These are phyloP conservation scores for Micractinium conductrix DNA, from an alignment of 139 green algal species.

Conservation along the genomic window DNA sequence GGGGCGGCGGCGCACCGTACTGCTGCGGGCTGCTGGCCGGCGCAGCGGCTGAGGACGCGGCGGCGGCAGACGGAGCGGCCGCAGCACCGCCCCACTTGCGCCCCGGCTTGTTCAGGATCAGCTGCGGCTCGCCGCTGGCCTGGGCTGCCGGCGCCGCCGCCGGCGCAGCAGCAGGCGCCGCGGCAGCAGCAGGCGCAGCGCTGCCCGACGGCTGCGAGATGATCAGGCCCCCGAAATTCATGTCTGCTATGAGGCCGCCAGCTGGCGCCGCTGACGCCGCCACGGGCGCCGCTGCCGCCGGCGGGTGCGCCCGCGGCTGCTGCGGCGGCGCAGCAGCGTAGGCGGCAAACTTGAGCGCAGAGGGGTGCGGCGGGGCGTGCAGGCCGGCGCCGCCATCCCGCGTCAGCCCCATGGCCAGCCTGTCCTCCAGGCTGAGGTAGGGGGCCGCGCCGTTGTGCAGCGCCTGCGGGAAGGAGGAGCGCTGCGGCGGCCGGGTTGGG, in stretches of 20 bases:
- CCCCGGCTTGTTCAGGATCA: slow-evolving; percentile 32
- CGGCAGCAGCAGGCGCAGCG: neutral
- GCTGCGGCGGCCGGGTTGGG: no score
- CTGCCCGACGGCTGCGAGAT: slow-evolving; percentile 1
- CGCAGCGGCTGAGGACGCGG: neutral
- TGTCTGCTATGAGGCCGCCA: neutral
- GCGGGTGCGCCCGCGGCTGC: neutral
- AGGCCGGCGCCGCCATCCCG: neutral
- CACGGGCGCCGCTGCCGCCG: neutral
- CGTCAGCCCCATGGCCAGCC: slow-evolving; percentile 48
- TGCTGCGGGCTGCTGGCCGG: neutral
- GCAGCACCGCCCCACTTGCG: slow-evolving; percentile 14
- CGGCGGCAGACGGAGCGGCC: neutral
- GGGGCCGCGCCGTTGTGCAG: slow-evolving; percentile 61
- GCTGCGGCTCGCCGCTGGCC: neutral
- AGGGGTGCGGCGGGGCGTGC: neutral
- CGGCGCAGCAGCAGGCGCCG: neutral
- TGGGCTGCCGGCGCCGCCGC: neutral
- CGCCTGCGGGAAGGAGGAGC: no score
- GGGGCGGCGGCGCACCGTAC: neutral
- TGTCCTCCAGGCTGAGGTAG: slow-evolving; percentile 67
- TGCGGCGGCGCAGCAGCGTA: slow-evolving; percentile 28
- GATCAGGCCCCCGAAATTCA: slow-evolving; percentile 19
- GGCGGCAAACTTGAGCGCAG: slow-evolving; percentile 44
- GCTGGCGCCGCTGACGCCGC: neutral